Percentiles rank a stretch among this genome's conserved stretches.
phyloP scores from a whole-genome alignment of 2,329 filamentous ascomycete species.

The Chrysosporium keratinophilum region DNA sequence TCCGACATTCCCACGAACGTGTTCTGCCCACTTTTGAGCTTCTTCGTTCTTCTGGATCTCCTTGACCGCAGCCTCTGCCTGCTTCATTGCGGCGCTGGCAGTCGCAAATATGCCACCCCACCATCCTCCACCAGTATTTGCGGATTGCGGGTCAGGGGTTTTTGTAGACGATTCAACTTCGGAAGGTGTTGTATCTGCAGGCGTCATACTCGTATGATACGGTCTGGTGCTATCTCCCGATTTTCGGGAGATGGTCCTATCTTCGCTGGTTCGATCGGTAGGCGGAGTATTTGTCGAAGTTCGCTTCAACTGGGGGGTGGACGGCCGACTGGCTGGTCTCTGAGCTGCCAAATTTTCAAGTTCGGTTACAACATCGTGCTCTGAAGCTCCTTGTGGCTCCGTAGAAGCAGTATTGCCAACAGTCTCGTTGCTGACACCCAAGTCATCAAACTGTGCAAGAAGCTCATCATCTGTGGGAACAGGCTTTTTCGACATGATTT shows the following conservation, averaged over 20 bases:
- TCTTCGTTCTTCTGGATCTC: slow-evolving; percentile 96
- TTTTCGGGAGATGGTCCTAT: slow-evolving; percentile 53
- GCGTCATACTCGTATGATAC: slow-evolving; percentile 61
- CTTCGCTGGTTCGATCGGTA: slow-evolving; percentile 52
- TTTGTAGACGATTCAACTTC: slow-evolving; percentile 45
- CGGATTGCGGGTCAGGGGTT: slow-evolving; percentile 46
- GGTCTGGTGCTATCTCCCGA: slow-evolving; percentile 67
- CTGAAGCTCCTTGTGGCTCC: slow-evolving; percentile 21
- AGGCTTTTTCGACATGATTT: slow-evolving; percentile 23
- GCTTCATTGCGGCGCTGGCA: slow-evolving; percentile 64
- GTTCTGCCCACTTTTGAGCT: slow-evolving; percentile 89
- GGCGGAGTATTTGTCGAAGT: slow-evolving; percentile 31
- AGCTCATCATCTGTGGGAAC: slow-evolving; percentile 40
- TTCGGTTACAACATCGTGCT: slow-evolving; percentile 75
- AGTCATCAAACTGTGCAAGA: slow-evolving; percentile 41
- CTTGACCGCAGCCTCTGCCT: slow-evolving; percentile 84
- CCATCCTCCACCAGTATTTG: slow-evolving; percentile 59
- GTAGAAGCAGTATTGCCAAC: neutral
- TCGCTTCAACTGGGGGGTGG: slow-evolving; percentile 62
- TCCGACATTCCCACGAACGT: slow-evolving; percentile 80
- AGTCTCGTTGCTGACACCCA: slow-evolving; percentile 29
- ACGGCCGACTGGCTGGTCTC: slow-evolving; percentile 59
- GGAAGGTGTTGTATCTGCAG: slow-evolving; percentile 40
- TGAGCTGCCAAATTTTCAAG: slow-evolving; percentile 69
- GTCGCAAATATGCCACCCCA: slow-evolving; percentile 81